phyloP scores from a whole-genome alignment of 1,139 yeast genomes.

The Candida tropicalis region DNA sequence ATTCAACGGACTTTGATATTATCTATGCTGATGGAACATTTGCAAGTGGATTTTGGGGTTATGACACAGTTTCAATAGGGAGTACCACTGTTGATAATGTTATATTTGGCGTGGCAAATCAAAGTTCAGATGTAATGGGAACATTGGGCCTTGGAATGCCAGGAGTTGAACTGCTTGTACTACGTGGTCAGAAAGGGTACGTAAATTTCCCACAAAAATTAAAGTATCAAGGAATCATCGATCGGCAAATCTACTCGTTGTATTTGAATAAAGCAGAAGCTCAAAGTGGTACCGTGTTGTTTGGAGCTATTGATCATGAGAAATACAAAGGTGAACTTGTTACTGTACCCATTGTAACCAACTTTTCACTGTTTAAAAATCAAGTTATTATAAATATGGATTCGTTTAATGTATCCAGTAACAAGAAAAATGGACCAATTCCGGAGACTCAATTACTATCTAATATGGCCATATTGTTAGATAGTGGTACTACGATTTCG shows the following conservation, averaged over 20 bases:
- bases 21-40: conserved; percentile 16
- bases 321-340: conserved; percentile 24
- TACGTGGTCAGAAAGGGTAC: conserved; percentile 19
- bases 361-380: background rate
- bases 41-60: conserved; percentile 59
- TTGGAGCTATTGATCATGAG: conserved; percentile 32
- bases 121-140: conserved; percentile 16
- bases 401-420: background rate
- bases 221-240: conserved; percentile 46
- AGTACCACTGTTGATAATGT: conserved; percentile 21
- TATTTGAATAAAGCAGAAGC: conserved; percentile 28
- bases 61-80: conserved; percentile 32
- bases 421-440: background rate
- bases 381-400: conserved; percentile 1
- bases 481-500: background rate
- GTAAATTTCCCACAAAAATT: conserved; percentile 34
- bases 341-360: background rate
- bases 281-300: conserved; percentile 25
- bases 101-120: conserved; percentile 22
- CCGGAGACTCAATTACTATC: background rate
- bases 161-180: conserved; percentile 13
- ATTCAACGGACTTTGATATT: conserved; percentile 10
- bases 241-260: conserved; percentile 40
- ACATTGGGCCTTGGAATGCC: conserved; percentile 24
- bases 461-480: conserved; percentile 1